phyloP scores from a whole-genome alignment of 441 rosid genomes.

The Rhodomyrtus psidioides region DNA sequence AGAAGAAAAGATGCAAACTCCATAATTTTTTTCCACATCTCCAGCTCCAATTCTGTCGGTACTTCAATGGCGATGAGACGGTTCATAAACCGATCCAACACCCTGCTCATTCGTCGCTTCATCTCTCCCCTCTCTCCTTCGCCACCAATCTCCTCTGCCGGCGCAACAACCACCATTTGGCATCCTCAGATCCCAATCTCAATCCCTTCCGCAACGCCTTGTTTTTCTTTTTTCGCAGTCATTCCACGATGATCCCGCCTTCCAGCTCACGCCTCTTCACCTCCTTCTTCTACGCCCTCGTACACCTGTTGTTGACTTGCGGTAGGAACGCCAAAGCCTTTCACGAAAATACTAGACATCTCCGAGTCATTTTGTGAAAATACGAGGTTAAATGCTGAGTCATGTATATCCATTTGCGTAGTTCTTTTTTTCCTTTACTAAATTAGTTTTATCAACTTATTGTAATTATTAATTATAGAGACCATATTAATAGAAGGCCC shows the following conservation, averaged over 20 bases:
- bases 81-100: not conserved
- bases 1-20: not conserved
- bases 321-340: not conserved
- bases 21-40: not conserved
- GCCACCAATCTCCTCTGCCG: not conserved
- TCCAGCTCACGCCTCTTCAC: conserved; percentile 4
- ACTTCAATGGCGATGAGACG: not conserved
- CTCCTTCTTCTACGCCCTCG: conserved; percentile 6
- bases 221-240: too few species aligned
- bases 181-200: not conserved
- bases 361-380: not conserved
- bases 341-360: not conserved
- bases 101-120: not conserved
- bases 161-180: not conserved
- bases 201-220: not conserved
- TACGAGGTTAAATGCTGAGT: not conserved
- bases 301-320: not conserved
- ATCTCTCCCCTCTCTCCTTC: too few species aligned
- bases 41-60: not conserved
- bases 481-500: not conserved
- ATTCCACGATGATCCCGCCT: too few species aligned
- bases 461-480: not conserved
- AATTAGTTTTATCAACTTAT: not conserved
- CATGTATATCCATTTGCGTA: not conserved
- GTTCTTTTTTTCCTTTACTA: not conserved